These are phyloP conservation scores for Dichotomocladium elegans DNA, from an alignment of 371 early-diverging fungal species.

Conservation along the genomic window DNA sequence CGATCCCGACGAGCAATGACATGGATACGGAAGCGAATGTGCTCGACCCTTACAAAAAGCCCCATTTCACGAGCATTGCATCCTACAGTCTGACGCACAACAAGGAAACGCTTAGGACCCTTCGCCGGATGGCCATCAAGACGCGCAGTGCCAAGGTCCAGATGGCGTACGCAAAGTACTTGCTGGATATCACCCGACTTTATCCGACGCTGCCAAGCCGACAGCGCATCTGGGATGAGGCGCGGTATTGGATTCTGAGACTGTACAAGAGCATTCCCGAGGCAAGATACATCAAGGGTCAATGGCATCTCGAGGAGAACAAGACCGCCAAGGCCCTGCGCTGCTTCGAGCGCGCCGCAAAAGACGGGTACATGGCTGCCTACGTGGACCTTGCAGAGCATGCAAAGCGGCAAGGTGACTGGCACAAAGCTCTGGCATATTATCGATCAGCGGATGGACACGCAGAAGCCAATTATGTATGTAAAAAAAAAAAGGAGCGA, in stretches of 20 bases:
- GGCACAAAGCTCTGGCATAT: slow-evolving; percentile 61
- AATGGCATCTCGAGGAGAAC: slow-evolving; percentile 48
- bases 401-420: slow-evolving; percentile 47
- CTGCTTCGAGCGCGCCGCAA: slow-evolving; percentile 13
- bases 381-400: slow-evolving; percentile 9
- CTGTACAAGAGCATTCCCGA: slow-evolving; percentile 63
- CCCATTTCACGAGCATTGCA: slow-evolving; percentile 10
- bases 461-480: slow-evolving; percentile 67
- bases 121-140: slow-evolving; percentile 72
- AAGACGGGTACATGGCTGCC: slow-evolving; percentile 7
- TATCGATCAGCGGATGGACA: slow-evolving; percentile 77
- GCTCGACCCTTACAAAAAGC: background rate
- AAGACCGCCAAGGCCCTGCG: slow-evolving; percentile 1
- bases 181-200: slow-evolving; percentile 42
- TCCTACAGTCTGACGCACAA: slow-evolving; percentile 22
- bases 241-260: slow-evolving; percentile 69
- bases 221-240: slow-evolving; percentile 48
- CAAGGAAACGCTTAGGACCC: slow-evolving; percentile 41
- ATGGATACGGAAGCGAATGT: background rate
- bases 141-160: slow-evolving; percentile 65
- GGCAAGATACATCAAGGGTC: slow-evolving; percentile 66
- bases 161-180: slow-evolving; percentile 69
- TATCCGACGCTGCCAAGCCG: slow-evolving; percentile 5
- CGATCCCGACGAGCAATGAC: background rate
- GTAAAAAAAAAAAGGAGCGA: background rate